Evolutionary conservation across 192 early-diverging fungal genomes (phyloP), one percentile per base, ranked within the genome.

Genomic region (Entomortierella parvispora): DNA sequence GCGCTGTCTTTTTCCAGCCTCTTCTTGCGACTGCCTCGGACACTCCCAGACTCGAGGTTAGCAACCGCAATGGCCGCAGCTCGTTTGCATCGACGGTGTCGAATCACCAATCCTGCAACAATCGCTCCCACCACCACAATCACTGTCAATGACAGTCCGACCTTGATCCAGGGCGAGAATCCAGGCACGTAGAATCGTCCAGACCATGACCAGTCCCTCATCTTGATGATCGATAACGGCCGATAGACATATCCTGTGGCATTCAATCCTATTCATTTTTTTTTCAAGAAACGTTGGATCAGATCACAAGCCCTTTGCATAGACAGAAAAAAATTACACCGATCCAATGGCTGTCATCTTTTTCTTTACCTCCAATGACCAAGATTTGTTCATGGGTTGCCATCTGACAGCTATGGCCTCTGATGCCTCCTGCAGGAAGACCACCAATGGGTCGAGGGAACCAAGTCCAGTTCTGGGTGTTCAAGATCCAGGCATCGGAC

Each of bases 391-490:
- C 71, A 20, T 29, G 20, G 9, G 20, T 47, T 0, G 50, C 63
- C 22, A 76, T 18, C 2, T 68, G 50, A 15, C 72, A 76, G 40
- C 54, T 58, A 22, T 76, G 72, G 14, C 72, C 72, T 64, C 62
- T 76, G 37, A 76, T 62, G 0, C 72, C 72, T 15, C 62, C 44
- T 10, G 14, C 32, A n/a, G 72, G 72, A 15, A 68, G 43, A 42
- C 20, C 52, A 2, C 18, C 15, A 34, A 76, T 68, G 23, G 33
- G 20, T 7, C 53, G 53, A 28, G 29, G 44, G 5, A n/a, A 23
- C 72, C 72, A 76, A 1, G 59, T 62, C 72, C 72, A 76, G 23
- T n/a, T 67, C 40, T 58, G 58, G 1, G 57, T 59, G 26, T 68
- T 33, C 59, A 76, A 37, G 25, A 76, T 63, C 72, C 72, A 76